Evolutionary conservation across 2,329 filamentous ascomycete species (phyloP).

Genomic region (Metarhizium album): DNA sequence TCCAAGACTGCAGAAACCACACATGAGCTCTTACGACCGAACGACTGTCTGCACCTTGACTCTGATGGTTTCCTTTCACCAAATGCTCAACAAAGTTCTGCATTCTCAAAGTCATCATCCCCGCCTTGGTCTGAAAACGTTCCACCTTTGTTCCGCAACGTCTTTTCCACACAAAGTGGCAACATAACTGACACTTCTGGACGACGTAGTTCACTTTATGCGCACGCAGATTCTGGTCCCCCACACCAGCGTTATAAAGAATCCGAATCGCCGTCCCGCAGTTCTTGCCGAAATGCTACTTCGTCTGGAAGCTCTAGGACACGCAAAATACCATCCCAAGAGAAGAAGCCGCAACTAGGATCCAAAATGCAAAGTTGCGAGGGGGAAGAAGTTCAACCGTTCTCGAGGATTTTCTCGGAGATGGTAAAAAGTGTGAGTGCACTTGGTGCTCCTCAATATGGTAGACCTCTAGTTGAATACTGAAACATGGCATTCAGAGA

Average conservation of each 20-base stretch:
- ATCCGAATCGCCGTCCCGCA: background rate
- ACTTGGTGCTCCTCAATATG: background rate
- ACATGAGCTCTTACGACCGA: background rate
- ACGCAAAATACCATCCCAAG: background rate
- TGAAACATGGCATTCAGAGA: background rate
- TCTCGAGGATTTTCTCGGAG: background rate
- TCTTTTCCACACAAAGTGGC: background rate
- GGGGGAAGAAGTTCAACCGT: background rate
- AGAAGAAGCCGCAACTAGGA: background rate
- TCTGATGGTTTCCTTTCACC: background rate
- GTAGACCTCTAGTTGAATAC: background rate
- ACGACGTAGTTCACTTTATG: background rate
- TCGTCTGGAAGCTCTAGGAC: background rate
- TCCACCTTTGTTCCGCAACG: background rate
- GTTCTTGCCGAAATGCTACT: background rate
- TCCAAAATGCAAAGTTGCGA: background rate
- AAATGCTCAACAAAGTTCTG: background rate
- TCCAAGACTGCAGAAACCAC: background rate
- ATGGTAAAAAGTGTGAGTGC: background rate
- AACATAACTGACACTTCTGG: background rate
- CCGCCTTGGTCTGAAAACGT: background rate
- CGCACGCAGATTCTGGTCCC: background rate
- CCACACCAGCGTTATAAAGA: background rate
- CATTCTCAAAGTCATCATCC: background rate
- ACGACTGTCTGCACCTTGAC: background rate